Base-by-base conservation (phyloP, 164 flowering plant genomes). In the Malania oleifera region DNA sequence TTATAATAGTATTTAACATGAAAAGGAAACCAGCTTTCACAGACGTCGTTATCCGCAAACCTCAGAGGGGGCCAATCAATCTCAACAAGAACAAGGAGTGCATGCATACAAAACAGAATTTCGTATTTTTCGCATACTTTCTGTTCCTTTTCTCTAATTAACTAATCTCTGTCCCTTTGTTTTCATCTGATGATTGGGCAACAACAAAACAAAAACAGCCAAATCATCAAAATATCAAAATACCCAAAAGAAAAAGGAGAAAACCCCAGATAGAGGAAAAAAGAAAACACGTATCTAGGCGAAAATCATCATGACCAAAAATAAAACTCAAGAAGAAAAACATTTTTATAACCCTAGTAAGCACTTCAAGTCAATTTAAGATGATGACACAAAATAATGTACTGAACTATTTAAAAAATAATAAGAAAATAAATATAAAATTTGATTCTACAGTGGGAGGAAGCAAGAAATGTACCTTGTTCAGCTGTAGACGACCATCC, bases 401-500 rank as follows among this genome's bases (percentile, higher is more conserved):
- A n/a, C n/a, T n/a, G n/a, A n/a, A n/a, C n/a, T n/a, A n/a, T n/a
- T n/a, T n/a, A n/a, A 5, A 38, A 38, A 38, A 11, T 38, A 11
- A 38, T 7, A 11, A 1, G 13, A 38, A 38, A 6, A 38, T 2
- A 38, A 2, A 43, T 11, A 18, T 2, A 43, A n/a, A n/a, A 18
- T 8, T 15, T 17, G 5, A 39, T 2, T 14, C n/a, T n/a, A n/a
- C n/a, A n/a, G n/a, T n/a, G n/a, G 11, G 43, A 39, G 43, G 11
- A 40, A 40, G 3, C 39, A 61, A 52, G 41, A 38, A 61, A 20
- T 17, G 18, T 68, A 90, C 96, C 97, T 81, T 82, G 70, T 86
- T 87, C 63, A 91, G 85, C 67, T 87, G 72, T 27, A 91, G 82
- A 19, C 96, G 85, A 57, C 34, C 59, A 70, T 91, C 96, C 67